Evolutionary conservation across 2,329 filamentous ascomycete species (phyloP).

Genomic region (Microsporum audouinii): DNA sequence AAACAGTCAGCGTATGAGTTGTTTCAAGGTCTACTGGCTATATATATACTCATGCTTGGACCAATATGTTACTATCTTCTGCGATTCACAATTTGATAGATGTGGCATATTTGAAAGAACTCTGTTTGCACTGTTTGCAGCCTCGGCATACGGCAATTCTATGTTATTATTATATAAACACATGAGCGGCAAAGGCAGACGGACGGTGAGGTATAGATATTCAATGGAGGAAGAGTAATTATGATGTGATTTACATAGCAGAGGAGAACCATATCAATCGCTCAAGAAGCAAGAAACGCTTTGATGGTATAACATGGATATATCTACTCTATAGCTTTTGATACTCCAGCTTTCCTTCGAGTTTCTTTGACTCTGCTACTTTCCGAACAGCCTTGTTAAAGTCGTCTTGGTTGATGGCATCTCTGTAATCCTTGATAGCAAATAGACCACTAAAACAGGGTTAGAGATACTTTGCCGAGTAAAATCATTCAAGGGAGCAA

Average conservation of each 20-base stretch:
- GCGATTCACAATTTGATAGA: not conserved
- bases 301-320: constrained; percentile 1
- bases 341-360: constrained; percentile 96
- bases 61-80: not conserved
- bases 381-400: constrained; percentile 99
- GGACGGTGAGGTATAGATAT: not conserved
- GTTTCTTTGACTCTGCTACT: constrained; percentile 93
- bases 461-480: not conserved
- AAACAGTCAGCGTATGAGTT: not conserved
- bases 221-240: not conserved
- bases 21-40: not conserved
- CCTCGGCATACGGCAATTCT: not conserved
- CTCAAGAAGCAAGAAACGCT: constrained; percentile 1
- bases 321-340: constrained; percentile 62
- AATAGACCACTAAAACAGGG: constrained; percentile 61
- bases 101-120: not conserved
- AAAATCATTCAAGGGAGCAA: not conserved
- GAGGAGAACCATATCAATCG: not conserved
- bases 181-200: not conserved
- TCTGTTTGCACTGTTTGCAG: constrained; percentile 1
- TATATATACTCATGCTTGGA: not conserved
- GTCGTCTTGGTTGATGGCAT: constrained; percentile 93
- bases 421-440: constrained; percentile 95
- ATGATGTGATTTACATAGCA: not conserved
- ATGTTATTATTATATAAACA: not conserved